A percentile compares a stretch with the other conserved stretches of the same genome.
Conservation (phyloP, 2,329 filamentous ascomycete species). For the Apiospora rasikravindrae region DNA sequence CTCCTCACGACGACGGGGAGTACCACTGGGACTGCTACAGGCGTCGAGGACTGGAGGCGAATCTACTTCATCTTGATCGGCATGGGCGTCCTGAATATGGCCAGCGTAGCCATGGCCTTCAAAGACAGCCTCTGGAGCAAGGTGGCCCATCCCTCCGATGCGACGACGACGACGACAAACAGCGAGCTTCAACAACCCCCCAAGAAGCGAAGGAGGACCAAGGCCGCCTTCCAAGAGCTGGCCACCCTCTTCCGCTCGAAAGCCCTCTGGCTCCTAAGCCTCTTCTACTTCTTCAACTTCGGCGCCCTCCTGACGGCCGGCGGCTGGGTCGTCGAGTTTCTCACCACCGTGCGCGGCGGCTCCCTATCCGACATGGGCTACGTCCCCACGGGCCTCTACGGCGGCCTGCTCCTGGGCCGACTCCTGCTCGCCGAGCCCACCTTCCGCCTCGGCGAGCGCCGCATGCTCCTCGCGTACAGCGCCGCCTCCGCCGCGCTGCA, state of each 20-base stretch:
- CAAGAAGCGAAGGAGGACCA: constrained; percentile 27
- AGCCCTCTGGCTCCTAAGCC: constrained; percentile 61
- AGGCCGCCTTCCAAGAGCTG: constrained; percentile 48
- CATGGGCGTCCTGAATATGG: constrained; percentile 56
- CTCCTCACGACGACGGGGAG: constrained; percentile 45
- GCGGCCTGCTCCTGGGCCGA: constrained; percentile 61
- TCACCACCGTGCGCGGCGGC: constrained; percentile 64
- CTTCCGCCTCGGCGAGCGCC: constrained; percentile 61
- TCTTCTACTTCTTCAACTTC: constrained; percentile 70
- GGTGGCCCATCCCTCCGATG: background rate
- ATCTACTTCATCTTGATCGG: constrained; percentile 63
- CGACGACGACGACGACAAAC: background rate
- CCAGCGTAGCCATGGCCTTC: constrained; percentile 54
- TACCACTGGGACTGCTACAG: background rate
- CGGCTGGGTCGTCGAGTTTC: constrained; percentile 70
- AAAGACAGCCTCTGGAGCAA: constrained; percentile 48
- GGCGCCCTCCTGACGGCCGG: constrained; percentile 59
- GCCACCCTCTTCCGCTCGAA: constrained; percentile 49
- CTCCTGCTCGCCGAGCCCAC: constrained; percentile 64
- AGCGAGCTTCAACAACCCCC: background rate
- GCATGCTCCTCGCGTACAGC: constrained; percentile 62
- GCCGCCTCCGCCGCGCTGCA: constrained; percentile 58
- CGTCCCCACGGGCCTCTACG: constrained; percentile 64
- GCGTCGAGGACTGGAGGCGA: constrained; percentile 52
- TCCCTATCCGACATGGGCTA: constrained; percentile 64